Evolutionary conservation across 352 stramenopile species (phyloP), one percentile per base, ranked within the genome.

Genomic region (Globisporangium yorkense): DNA sequence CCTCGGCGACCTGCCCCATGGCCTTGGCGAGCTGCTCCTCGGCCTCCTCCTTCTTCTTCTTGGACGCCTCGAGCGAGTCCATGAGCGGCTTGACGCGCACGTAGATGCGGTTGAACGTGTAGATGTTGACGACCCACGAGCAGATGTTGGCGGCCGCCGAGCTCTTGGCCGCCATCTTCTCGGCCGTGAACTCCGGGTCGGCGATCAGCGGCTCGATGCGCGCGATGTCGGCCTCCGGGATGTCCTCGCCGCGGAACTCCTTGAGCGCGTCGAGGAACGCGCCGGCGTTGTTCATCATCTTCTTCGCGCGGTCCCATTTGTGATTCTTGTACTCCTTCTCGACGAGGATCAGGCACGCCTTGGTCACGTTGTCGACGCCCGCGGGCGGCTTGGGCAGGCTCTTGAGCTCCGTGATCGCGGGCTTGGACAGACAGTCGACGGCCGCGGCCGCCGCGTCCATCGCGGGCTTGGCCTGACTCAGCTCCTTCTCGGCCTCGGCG

Each of bases 261-360:
- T 97, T 92, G 16, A 98, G 72, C 21, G 88, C 77, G 41, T 94
- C 88, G 44, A 98, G 85, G 66, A 99, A 99, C 48, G 88, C 80
- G 39, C 96, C 96, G 3, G 98, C 88, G 65, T 99, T 99, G 63
- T 94, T 92, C 97, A 99, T 99, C 97, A 99, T 99, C 70, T 97
- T 97, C 77, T 99, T 99, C 40, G 97, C 97, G 20, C 90, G 86
- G 56, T 99, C 95, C 97, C 97, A 99, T 56, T 98, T 98, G 68
- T 98, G 97, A 59, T 98, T 96, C 63, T 98, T 99, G 77, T 98
- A 98, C 70, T 99, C 93, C 54, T 98, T 97, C 70, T 99, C 94
- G 37, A 99, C 93, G 39, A 99, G 68, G 61, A 99, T 98, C 16
- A 99, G 74, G 48, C 94, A 96, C 3, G 92, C 86, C 63, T 97